phyloP scores from a whole-genome alignment of 179 eudicot genomes.

The Monotropa hypopitys region DNA sequence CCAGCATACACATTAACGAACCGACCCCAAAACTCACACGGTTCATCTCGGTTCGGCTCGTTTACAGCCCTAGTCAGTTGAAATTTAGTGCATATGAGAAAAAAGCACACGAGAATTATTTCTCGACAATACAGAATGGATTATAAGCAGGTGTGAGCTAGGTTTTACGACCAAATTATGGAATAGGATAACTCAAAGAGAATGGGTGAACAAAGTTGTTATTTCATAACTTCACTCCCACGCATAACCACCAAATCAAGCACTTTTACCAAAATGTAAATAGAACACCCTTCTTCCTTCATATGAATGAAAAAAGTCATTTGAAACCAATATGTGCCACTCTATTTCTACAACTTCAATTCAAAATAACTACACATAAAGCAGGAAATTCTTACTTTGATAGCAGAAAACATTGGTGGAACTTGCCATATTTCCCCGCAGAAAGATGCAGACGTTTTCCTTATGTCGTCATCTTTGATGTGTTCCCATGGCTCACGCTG shows the following conservation, averaged over 20 bases:
- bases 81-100: background rate
- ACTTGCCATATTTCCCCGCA: constrained; percentile 96
- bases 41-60: too few species aligned
- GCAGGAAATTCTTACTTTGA: constrained; percentile 40
- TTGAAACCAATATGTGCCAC: background rate
- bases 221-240: background rate
- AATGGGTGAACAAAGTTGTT: background rate
- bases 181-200: background rate
- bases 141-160: too few species aligned
- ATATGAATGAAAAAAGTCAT: background rate
- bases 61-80: too few species aligned
- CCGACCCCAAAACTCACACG: too few species aligned
- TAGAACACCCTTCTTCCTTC: background rate
- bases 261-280: background rate
- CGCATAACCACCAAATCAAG: background rate
- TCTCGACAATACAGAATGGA: too few species aligned
- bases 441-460: constrained; percentile 71
- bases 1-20: too few species aligned
- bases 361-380: background rate
- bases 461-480: constrained; percentile 68
- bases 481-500: constrained; percentile 99
- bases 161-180: background rate
- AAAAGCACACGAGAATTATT: background rate
- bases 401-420: constrained; percentile 94
- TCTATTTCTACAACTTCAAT: background rate